Conservation (phyloP, 805 yeast species). For the Pichia ethanolica region DNA sequence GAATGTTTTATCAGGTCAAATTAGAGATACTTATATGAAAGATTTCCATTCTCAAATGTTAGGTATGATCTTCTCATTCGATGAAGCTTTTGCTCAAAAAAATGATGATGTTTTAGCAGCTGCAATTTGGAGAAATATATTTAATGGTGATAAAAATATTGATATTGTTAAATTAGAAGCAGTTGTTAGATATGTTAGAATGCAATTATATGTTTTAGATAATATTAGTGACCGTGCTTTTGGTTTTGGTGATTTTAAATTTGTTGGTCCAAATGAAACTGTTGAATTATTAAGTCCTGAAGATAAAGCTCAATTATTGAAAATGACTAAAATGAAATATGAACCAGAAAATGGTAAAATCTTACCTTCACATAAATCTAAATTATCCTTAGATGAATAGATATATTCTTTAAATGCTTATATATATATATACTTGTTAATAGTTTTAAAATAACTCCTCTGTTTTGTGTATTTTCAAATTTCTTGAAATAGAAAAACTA, state of each 20-base stretch:
- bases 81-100: constrained; percentile 79
- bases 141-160: constrained; percentile 73
- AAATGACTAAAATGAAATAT: constrained; percentile 44
- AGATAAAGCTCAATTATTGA: constrained; percentile 50
- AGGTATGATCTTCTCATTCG: constrained; percentile 86
- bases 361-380: constrained; percentile 55
- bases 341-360: constrained; percentile 40
- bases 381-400: constrained; percentile 41
- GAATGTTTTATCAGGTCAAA: constrained; percentile 72
- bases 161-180: constrained; percentile 84
- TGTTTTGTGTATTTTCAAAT: neutral
- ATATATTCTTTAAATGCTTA: neutral
- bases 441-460: neutral
- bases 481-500: too few relatives aligned
- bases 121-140: constrained; percentile 86
- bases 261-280: constrained; percentile 73
- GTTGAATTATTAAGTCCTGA: constrained; percentile 64
- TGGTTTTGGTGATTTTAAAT: constrained; percentile 81
- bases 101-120: constrained; percentile 65
- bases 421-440: neutral
- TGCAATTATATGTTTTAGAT: constrained; percentile 80
- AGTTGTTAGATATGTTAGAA: constrained; percentile 80
- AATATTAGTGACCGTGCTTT: constrained; percentile 86
- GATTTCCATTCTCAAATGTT: constrained; percentile 86
- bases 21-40: constrained; percentile 78